phyloP scores from a whole-genome alignment of 495 filamentous ascomycete species.

The Aspergillus funiculosus region DNA sequence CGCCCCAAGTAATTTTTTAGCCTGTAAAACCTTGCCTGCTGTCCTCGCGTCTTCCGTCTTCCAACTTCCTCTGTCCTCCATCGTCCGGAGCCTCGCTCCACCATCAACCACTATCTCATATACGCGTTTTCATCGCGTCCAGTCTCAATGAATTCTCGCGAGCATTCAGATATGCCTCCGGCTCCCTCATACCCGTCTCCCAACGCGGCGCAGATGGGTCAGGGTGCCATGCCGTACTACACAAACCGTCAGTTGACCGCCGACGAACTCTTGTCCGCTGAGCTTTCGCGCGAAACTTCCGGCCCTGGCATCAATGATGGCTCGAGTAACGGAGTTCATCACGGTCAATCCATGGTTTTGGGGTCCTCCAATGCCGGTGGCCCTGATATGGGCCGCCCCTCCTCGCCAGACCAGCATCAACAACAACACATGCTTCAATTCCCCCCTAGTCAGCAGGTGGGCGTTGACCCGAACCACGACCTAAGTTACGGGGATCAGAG shows the following conservation, averaged over 20 bases:
- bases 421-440: constrained; percentile 46
- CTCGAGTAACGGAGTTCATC: constrained; percentile 38
- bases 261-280: constrained; percentile 43
- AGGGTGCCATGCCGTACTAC: constrained; percentile 44
- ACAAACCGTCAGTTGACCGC: constrained; percentile 42
- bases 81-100: constrained; percentile 26
- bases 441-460: constrained; percentile 44
- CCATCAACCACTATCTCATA: constrained; percentile 24
- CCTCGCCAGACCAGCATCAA: constrained; percentile 40
- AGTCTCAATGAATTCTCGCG: constrained; percentile 40
- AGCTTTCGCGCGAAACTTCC: constrained; percentile 43
- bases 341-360: constrained; percentile 40
- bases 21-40: constrained; percentile 38
- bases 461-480: constrained; percentile 48
- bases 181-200: constrained; percentile 45
- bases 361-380: constrained; percentile 35
- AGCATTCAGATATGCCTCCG: constrained; percentile 46
- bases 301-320: constrained; percentile 39
- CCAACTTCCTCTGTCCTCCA: constrained; percentile 21
- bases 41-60: constrained; percentile 32
- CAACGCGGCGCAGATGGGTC: constrained; percentile 44
- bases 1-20: constrained; percentile 37
- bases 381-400: constrained; percentile 35
- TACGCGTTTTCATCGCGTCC: constrained; percentile 10
- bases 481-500: constrained; percentile 54